Percentiles rank a stretch among this genome's conserved stretches.
Conservation (phyloP, 768 basidiomycete genomes). For the Leccinum pellstonianum region DNA sequence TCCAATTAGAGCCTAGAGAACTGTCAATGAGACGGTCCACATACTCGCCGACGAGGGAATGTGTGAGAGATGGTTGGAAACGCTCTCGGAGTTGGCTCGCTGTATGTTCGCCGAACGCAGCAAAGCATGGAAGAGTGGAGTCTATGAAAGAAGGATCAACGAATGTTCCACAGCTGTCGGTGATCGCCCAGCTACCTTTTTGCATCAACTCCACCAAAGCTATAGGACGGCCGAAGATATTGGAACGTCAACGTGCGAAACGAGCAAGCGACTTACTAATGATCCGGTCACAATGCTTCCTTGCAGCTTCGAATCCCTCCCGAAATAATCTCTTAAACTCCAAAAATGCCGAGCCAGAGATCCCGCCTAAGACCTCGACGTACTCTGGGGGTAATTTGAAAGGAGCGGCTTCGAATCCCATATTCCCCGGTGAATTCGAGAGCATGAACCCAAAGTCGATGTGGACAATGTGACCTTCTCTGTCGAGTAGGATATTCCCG, state of each 20-base stretch:
- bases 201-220: conserved; percentile 97
- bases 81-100: conserved; percentile 85
- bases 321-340: conserved; percentile 89
- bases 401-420: conserved; percentile 98
- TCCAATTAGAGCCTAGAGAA: conserved; percentile 92
- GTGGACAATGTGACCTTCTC: conserved; percentile 92
- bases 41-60: conserved; percentile 79
- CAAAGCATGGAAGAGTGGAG: conserved; percentile 88
- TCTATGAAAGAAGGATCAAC: conserved; percentile 43
- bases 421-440: conserved; percentile 94
- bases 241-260: not conserved
- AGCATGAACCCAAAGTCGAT: conserved; percentile 99
- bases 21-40: conserved; percentile 88
- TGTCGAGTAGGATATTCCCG: conserved; percentile 94
- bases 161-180: not conserved
- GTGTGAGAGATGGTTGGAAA: conserved; percentile 89
- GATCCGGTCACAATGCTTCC: conserved; percentile 96
- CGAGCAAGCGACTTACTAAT: conserved; percentile 58
- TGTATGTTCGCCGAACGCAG: conserved; percentile 87
- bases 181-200: conserved; percentile 55
- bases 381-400: conserved; percentile 97
- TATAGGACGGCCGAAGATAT: conserved; percentile 26
- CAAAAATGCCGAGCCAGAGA: conserved; percentile 67
- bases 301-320: conserved; percentile 88
- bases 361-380: conserved; percentile 90